Evolutionary conservation across 495 filamentous ascomycete species (phyloP), one percentile per base, ranked within the genome.

Genomic region (Friedmanniomyces simplex): DNA sequence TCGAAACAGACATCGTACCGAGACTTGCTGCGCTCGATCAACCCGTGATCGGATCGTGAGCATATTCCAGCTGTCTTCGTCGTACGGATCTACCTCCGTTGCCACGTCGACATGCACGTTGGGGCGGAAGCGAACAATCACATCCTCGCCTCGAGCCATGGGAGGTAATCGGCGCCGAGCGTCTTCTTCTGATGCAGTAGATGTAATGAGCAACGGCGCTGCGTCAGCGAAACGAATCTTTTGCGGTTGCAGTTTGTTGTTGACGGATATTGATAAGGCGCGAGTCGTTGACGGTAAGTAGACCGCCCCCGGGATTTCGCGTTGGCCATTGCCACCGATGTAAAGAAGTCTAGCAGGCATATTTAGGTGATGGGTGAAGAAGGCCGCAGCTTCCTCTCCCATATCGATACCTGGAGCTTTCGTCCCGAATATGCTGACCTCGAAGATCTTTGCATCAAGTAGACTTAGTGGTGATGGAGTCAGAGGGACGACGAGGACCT

Each of bases 21-120:
- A 55, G 16, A 63, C 56, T 34, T 59, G 57, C 28, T 60, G 61
- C 4, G 18, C 48, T 13, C 28, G 18, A 28, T 63, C 57, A 1
- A 50, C 16, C 25, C 59, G 42, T 26, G 61, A 55, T 4, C 48
- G 42, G 22, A 63, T 60, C 32, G 52, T 41, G 5, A 63, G 53
- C 57, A 60, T 60, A 39, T 22, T 36, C 61, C 61, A 63, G 14
- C 24, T 24, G 39, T 63, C 61, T 36, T 63, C 61, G 32, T 63
- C 61, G 43, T 60, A 63, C 1, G 61, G 48, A 3, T 14, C 57
- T 8, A 52, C 59, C 20, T 60, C 61, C 3, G 43, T 28, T 2
- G 57, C 57, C 20, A 63, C 61, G 41, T 63, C 61, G 32, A 63
- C 61, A 32, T 63, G 61, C 8, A 63, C 41, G 34, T 63, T 63